Evolutionary conservation across 768 basidiomycete genomes (phyloP).

Genomic region (Neoboletus brunneissimus): DNA sequence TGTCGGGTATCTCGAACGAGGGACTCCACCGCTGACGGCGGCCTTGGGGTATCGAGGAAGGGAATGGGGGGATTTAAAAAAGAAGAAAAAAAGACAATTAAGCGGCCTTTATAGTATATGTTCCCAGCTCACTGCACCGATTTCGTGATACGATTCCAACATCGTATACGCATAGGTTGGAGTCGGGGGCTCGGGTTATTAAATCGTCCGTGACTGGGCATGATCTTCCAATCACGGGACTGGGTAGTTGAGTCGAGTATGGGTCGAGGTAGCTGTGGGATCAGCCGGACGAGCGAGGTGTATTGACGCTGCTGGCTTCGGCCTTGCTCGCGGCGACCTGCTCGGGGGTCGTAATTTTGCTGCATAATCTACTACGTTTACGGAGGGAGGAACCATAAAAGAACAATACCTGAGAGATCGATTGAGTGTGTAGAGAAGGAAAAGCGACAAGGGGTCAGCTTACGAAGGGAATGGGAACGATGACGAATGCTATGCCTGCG

Average conservation of each 20-base stretch:
- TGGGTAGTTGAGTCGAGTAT: background rate
- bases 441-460: slow-evolving; percentile 7
- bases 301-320: background rate
- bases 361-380: slow-evolving; percentile 22
- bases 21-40: background rate
- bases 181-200: background rate
- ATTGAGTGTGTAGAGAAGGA: background rate
- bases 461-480: slow-evolving; percentile 59
- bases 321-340: background rate
- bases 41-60: background rate
- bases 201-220: slow-evolving; percentile 11
- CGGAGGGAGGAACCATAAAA: slow-evolving; percentile 32
- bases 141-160: slow-evolving; percentile 7
- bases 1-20: background rate
- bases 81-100: background rate
- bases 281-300: background rate
- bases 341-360: slow-evolving; percentile 6
- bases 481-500: slow-evolving; percentile 46
- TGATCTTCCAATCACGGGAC: slow-evolving; percentile 4
- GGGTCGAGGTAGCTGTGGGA: background rate
- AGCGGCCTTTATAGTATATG: background rate
- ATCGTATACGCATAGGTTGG: background rate
- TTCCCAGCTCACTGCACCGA: background rate
- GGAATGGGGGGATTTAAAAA: background rate
- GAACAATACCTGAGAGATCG: slow-evolving; percentile 24